These are phyloP conservation scores for Sophora flavescens DNA, from an alignment of 306 rosid genomes.

Conservation along the genomic window DNA sequence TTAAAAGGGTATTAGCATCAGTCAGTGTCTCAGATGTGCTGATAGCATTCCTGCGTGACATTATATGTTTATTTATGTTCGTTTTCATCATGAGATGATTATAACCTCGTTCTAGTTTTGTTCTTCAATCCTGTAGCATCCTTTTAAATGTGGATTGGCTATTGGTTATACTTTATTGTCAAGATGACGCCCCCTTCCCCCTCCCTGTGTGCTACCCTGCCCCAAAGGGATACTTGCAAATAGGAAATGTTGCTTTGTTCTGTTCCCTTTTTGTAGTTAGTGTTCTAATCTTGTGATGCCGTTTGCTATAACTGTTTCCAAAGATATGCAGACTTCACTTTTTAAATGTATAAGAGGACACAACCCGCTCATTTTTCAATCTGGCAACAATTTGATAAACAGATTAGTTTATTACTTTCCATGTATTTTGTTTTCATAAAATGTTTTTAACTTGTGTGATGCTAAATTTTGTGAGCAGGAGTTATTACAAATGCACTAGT, in stretches of 20 bases:
- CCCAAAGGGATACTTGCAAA: neutral
- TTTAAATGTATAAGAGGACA: neutral
- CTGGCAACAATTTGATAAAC: neutral
- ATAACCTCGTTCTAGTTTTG: neutral
- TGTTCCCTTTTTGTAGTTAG: constrained; percentile 37
- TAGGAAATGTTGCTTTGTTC: constrained; percentile 5
- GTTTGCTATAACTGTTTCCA: constrained; percentile 15
- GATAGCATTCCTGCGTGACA: constrained; percentile 2
- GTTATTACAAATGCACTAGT: constrained; percentile 94
- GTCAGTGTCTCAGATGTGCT: neutral
- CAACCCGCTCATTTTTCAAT: neutral
- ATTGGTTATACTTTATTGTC: neutral
- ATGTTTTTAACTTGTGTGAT: constrained; percentile 31
- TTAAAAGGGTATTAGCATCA: neutral
- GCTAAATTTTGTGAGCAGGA: constrained; percentile 61
- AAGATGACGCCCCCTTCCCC: neutral
- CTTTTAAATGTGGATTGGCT: constrained; percentile 4
- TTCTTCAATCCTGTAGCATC: constrained; percentile 2
- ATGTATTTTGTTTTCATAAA: constrained; percentile 7
- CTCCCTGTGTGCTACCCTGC: neutral
- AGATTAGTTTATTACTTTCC: constrained; percentile 16
- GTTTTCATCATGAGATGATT: constrained; percentile 12
- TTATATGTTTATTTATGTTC: neutral
- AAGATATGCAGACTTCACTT: constrained; percentile 1
- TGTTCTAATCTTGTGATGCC: constrained; percentile 1